A percentile compares a stretch with the other conserved stretches of the same genome.
phyloP scores from a whole-genome alignment of 1,284 basidiomycete genomes.

The Thelephora terrestris region DNA sequence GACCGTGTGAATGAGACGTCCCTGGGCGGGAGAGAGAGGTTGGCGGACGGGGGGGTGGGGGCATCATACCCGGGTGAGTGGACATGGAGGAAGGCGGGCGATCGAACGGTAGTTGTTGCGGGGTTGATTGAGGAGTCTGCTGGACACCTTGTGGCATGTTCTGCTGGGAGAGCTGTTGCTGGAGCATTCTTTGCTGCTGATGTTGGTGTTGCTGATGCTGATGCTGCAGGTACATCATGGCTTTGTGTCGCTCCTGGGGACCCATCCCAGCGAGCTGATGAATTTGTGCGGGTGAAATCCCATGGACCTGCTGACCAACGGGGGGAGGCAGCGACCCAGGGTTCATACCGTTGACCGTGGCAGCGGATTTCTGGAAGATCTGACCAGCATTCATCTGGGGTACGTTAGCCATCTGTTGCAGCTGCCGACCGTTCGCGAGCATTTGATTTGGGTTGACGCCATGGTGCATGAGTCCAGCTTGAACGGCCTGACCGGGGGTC shows the following conservation, averaged over 20 bases:
- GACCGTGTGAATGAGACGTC: slow-evolving; percentile 26
- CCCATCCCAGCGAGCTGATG: slow-evolving; percentile 5
- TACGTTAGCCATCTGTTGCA: background rate
- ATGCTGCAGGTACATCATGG: slow-evolving; percentile 9
- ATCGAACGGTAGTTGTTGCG: slow-evolving; percentile 10
- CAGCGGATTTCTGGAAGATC: background rate
- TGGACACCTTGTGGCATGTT: slow-evolving; percentile 10
- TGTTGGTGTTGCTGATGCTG: slow-evolving; percentile 15
- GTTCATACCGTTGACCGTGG: background rate
- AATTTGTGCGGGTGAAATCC: slow-evolving; percentile 2
- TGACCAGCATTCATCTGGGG: background rate
- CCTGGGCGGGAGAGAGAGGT: slow-evolving; percentile 25
- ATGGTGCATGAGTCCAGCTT: background rate
- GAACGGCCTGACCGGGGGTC: background rate
- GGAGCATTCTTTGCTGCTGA: slow-evolving; percentile 7
- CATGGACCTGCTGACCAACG: background rate
- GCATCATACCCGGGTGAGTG: slow-evolving; percentile 13
- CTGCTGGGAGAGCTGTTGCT: slow-evolving; percentile 7
- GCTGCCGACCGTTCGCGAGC: background rate
- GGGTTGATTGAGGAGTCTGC: slow-evolving; percentile 10
- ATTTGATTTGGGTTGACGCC: background rate
- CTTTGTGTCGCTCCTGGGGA: slow-evolving; percentile 6
- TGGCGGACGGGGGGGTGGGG: slow-evolving; percentile 17
- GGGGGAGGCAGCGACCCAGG: background rate
- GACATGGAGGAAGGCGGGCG: slow-evolving; percentile 9